phyloP scores from a whole-genome alignment of 306 rosid species.

The Quillaja saponaria region DNA sequence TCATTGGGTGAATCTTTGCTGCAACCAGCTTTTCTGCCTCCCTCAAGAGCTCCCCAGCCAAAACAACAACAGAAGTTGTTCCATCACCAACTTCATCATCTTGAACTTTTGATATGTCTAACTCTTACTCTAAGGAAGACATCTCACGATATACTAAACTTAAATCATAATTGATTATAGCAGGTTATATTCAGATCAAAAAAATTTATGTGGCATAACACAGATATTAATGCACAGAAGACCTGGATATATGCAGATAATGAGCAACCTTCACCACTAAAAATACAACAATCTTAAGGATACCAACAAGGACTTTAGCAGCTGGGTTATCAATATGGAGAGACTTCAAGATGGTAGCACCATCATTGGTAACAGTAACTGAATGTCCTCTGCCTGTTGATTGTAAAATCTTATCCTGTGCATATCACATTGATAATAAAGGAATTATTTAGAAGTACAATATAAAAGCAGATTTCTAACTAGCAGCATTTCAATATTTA shows the following conservation, averaged over 20 bases:
- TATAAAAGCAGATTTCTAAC: background rate
- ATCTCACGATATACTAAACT: background rate
- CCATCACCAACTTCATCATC: slow-evolving; percentile 99
- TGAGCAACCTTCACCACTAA: no score
- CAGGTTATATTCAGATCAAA: no score
- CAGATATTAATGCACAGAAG: background rate
- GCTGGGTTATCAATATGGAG: slow-evolving; percentile 97
- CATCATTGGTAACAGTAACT: slow-evolving; percentile 92
- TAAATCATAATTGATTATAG: background rate
- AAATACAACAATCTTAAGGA: slow-evolving; percentile 41
- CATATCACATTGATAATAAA: slow-evolving; percentile 17
- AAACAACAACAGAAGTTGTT: slow-evolving; percentile 96
- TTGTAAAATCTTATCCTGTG: slow-evolving; percentile 93
- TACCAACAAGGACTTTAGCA: slow-evolving; percentile 99
- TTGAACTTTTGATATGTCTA: slow-evolving; percentile 97
- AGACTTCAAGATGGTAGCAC: slow-evolving; percentile 96
- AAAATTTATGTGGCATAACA: background rate
- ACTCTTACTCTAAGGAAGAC: slow-evolving; percentile 50
- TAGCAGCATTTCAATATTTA: background rate
- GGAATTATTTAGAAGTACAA: background rate
- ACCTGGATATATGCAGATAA: background rate
- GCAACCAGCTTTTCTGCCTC: slow-evolving; percentile 97
- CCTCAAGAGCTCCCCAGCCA: slow-evolving; percentile 94
- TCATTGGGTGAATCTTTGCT: slow-evolving; percentile 93
- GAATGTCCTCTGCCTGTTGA: slow-evolving; percentile 89